phyloP scores from a whole-genome alignment of 164 flowering plant genomes.

The Aristolochia contorta region DNA sequence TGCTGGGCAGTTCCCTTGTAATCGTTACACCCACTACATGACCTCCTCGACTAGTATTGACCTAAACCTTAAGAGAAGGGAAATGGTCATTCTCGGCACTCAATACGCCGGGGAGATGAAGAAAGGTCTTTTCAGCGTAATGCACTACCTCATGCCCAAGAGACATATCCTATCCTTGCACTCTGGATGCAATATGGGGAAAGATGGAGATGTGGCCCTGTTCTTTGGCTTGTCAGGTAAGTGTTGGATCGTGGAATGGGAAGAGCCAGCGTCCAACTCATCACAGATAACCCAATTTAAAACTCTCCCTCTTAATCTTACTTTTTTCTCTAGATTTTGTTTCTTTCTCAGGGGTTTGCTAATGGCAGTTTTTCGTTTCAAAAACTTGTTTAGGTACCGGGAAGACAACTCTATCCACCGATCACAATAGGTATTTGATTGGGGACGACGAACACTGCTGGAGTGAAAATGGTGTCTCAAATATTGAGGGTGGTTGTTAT shows the following conservation, averaged over 20 bases:
- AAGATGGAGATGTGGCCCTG: slow-evolving; percentile 95
- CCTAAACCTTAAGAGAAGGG: slow-evolving; percentile 79
- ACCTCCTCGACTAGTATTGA: slow-evolving; percentile 98
- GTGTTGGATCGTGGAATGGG: background rate
- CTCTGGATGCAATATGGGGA: slow-evolving; percentile 99
- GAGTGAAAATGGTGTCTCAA: slow-evolving; percentile 95
- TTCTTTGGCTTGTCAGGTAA: slow-evolving; percentile 98
- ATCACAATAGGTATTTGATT: slow-evolving; percentile 75
- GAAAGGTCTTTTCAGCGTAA: slow-evolving; percentile 91
- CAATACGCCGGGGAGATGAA: slow-evolving; percentile 99
- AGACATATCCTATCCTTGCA: slow-evolving; percentile 91
- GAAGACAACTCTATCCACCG: slow-evolving; percentile 95
- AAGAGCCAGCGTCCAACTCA: background rate
- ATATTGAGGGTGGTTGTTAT: slow-evolving; percentile 98
- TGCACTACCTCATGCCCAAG: slow-evolving; percentile 99
- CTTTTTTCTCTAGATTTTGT: background rate
- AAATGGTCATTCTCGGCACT: slow-evolving; percentile 99
- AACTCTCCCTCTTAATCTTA: background rate
- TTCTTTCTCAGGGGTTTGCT: slow-evolving; percentile 5
- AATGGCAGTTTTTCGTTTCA: slow-evolving; percentile 1
- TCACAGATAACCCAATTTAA: background rate
- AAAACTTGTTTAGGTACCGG: slow-evolving; percentile 62
- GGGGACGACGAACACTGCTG: slow-evolving; percentile 99
- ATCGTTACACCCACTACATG: slow-evolving; percentile 98
- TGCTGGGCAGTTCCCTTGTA: slow-evolving; percentile 98